Evolutionary conservation across 139 green algal species (phyloP), one percentile per base, ranked within the genome.

Genomic region (Chlorella sp.): DNA sequence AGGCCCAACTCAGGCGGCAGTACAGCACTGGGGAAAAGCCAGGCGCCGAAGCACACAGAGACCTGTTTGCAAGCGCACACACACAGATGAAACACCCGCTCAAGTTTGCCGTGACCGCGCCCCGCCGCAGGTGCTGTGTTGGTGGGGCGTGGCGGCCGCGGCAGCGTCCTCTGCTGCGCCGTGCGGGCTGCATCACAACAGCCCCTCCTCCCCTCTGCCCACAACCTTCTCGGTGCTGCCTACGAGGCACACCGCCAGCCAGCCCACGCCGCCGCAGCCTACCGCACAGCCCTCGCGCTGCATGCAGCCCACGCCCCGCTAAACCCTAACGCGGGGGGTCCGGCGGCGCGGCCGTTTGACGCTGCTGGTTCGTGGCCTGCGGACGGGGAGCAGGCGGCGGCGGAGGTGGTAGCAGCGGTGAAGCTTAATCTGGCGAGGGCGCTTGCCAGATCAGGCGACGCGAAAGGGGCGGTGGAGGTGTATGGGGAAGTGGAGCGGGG

Each of bases 121-220:
- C 42, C 33, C 27, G 31, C 49, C 62, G 74, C 69, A 63, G 71
- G 62, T 62, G 83, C 75, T 2, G 31, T 76, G 1, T 60, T 67
- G 62, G 61, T 63, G 5, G 71, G 78, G 2, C 70, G 10, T 49
- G 61, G 20, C 27, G 49, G 20, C 27, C 60, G 68, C 36, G 80
- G 80, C 23, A 29, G 71, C 1, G 65, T 88, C 22, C 76, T 88
- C n/a, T 76, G 79, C 0, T 77, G 80, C 0, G 85, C 85, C 5
- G 33, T 30, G 62, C 87, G 88, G 73, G 70, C 72, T 1, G 72
- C 71, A 0, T 60, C 73, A 23, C 76, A 82, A 62, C 77, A 88
- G 71, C 90, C 90, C 1, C 84, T 88, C 70, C 83, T 89, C 50
- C 66, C 82, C 17, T 76, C 83, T 0, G 87, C 87, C 0, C 74